These are phyloP conservation scores for Dictyostelium firmibasis DNA, from an alignment of 78 protist genomes.

Conservation along the genomic window DNA sequence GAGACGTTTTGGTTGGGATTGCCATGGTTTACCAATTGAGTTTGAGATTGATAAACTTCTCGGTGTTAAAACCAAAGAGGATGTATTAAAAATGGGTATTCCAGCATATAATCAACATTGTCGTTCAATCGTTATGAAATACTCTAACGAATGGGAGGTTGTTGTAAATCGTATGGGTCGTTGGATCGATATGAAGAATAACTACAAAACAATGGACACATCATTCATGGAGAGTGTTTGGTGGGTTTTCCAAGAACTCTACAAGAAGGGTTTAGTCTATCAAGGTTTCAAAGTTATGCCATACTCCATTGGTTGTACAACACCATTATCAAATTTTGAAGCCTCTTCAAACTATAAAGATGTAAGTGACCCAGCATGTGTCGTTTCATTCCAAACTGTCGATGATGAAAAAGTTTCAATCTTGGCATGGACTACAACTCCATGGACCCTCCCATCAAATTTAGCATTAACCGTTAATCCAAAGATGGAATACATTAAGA, in stretches of 20 bases:
- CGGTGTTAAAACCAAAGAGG: slow-evolving; percentile 92
- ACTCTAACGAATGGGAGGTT: slow-evolving; percentile 94
- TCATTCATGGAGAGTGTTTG: slow-evolving; percentile 98
- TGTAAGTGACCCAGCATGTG: slow-evolving; percentile 94
- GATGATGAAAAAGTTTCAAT: slow-evolving; percentile 56
- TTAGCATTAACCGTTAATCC: slow-evolving; percentile 96
- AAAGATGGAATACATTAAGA: slow-evolving; percentile 92
- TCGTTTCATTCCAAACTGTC: slow-evolving; percentile 52
- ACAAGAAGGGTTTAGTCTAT: slow-evolving; percentile 96
- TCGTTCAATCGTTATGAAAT: slow-evolving; percentile 97
- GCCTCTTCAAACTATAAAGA: slow-evolving; percentile 96
- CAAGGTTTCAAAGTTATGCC: slow-evolving; percentile 99
- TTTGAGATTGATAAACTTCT: slow-evolving; percentile 97
- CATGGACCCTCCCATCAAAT: slow-evolving; percentile 99
- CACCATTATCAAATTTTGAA: slow-evolving; percentile 99
- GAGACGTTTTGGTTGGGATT: slow-evolving; percentile 99
- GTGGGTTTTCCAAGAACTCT: slow-evolving; percentile 98
- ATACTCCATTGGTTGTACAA: slow-evolving; percentile 96
- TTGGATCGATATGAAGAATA: slow-evolving; percentile 99
- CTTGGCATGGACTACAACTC: slow-evolving; percentile 99
- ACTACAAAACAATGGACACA: slow-evolving; percentile 98
- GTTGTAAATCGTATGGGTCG: slow-evolving; percentile 97
- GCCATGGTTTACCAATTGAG: slow-evolving; percentile 99
- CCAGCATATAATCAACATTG: slow-evolving; percentile 96
- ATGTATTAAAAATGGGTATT: slow-evolving; percentile 96